Evolutionary conservation across 2,329 filamentous ascomycete species (phyloP).

Genomic region (Paraconiothyrium brasiliense): DNA sequence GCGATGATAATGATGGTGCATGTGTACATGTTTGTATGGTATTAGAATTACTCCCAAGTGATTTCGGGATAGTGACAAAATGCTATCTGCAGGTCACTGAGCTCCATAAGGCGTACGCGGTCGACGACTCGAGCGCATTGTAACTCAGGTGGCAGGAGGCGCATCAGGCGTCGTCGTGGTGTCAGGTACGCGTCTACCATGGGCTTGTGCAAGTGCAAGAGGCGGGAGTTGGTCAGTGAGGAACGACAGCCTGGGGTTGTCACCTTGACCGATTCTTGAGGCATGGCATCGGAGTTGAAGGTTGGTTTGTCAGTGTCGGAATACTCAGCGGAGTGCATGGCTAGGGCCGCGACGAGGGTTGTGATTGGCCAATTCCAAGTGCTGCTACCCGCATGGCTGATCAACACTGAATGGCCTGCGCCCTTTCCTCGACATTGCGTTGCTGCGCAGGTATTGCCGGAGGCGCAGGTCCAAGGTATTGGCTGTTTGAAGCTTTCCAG

Average conservation of each 20-base stretch:
- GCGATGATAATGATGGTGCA: conserved; percentile 1
- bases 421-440: conserved; percentile 19
- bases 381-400: conserved; percentile 17
- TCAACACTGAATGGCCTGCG: conserved; percentile 21
- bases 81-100: too few relatives aligned
- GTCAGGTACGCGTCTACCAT: too few relatives aligned
- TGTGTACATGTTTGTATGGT: background rate
- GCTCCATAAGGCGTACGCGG: too few relatives aligned
- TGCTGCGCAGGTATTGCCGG: background rate
- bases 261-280: conserved; percentile 9
- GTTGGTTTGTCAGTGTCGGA: conserved; percentile 22
- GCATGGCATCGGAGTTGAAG: conserved; percentile 20
- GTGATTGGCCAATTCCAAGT: conserved; percentile 25
- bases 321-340: conserved; percentile 21
- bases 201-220: background rate
- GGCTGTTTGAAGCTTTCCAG: conserved; percentile 28
- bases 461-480: conserved; percentile 18
- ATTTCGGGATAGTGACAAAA: too few relatives aligned
- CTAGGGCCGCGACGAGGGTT: background rate
- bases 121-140: too few relatives aligned
- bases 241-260: background rate
- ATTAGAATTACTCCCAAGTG: too few relatives aligned
- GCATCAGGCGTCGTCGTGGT: too few relatives aligned
- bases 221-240: background rate
- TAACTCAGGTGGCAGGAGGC: too few relatives aligned